Percentiles rank a stretch among this genome's conserved stretches.
These are phyloP conservation scores for Nicotiana attenuata DNA, from an alignment of 257 asterid genomes.

Conservation along the genomic window DNA sequence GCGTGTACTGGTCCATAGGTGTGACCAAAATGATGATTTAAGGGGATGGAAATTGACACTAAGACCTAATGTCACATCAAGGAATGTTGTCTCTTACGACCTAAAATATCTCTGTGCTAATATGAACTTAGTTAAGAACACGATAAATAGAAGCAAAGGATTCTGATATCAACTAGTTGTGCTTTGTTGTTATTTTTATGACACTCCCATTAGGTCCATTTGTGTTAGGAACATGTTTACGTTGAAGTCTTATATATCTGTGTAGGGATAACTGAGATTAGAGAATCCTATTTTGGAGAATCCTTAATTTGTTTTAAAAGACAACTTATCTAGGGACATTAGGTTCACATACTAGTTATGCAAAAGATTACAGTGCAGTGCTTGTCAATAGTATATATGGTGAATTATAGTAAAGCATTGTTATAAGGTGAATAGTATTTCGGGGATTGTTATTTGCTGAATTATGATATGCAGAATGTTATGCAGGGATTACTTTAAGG, in stretches of 20 bases:
- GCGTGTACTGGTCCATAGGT: neutral
- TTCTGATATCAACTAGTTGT: neutral
- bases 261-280: neutral
- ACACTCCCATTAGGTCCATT: neutral
- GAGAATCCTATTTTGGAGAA: neutral
- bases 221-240: neutral
- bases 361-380: too few relatives aligned
- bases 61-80: neutral
- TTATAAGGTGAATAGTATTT: neutral
- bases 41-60: neutral
- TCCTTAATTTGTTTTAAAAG: neutral
- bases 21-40: neutral
- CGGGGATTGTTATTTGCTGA: neutral
- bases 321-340: neutral
- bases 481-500: neutral
- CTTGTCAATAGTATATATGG: neutral
- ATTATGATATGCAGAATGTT: neutral
- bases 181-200: neutral
- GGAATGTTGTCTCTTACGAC: neutral
- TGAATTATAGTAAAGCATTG: neutral
- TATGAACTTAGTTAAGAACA: neutral
- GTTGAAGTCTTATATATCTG: neutral
- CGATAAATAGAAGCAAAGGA: neutral
- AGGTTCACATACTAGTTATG: too few relatives aligned
- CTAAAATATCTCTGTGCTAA: neutral